phyloP scores from a whole-genome alignment of 2,329 filamentous ascomycete genomes.

The Lecanicillium sp. region DNA sequence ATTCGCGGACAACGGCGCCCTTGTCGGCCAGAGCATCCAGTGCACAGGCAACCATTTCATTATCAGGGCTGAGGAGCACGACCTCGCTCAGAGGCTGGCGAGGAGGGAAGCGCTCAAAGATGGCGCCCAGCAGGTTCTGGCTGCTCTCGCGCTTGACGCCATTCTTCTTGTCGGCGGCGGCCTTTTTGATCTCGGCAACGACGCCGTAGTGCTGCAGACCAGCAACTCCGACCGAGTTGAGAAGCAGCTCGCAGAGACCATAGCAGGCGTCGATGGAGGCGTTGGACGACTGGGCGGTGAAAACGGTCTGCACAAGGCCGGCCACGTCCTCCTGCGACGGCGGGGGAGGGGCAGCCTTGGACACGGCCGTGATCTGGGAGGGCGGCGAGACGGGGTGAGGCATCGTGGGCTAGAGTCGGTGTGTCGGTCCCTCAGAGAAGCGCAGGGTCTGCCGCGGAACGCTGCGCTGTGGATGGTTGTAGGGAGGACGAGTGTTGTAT shows the following conservation, averaged over 20 bases:
- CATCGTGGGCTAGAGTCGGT: slow-evolving; percentile 22
- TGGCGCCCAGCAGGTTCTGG: slow-evolving; percentile 87
- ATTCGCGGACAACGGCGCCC: slow-evolving; percentile 77
- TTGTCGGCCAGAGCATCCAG: slow-evolving; percentile 89
- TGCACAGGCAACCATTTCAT: slow-evolving; percentile 60
- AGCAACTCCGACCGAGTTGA: slow-evolving; percentile 43
- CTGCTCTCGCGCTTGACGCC: slow-evolving; percentile 77
- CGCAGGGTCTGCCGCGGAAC: slow-evolving; percentile 3
- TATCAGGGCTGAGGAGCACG: slow-evolving; percentile 73
- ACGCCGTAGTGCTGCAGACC: slow-evolving; percentile 47
- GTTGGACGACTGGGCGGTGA: slow-evolving; percentile 60
- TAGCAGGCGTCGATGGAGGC: slow-evolving; percentile 59
- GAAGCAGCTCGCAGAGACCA: slow-evolving; percentile 49
- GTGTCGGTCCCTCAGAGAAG: slow-evolving; percentile 4
- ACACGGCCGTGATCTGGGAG: slow-evolving; percentile 31
- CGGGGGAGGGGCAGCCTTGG: slow-evolving; percentile 41
- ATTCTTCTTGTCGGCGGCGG: slow-evolving; percentile 89
- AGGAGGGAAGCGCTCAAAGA: slow-evolving; percentile 82
- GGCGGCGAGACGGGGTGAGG: slow-evolving; percentile 42
- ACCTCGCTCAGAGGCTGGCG: slow-evolving; percentile 73
- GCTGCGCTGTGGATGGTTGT: slow-evolving; percentile 6
- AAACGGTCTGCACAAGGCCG: slow-evolving; percentile 57
- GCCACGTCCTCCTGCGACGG: slow-evolving; percentile 59
- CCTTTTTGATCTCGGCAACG: slow-evolving; percentile 54
- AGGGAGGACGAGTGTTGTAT: slow-evolving; percentile 1